Evolutionary conservation across 768 basidiomycete genomes (phyloP).

Genomic region (Candolleomyces aberdarensis): DNA sequence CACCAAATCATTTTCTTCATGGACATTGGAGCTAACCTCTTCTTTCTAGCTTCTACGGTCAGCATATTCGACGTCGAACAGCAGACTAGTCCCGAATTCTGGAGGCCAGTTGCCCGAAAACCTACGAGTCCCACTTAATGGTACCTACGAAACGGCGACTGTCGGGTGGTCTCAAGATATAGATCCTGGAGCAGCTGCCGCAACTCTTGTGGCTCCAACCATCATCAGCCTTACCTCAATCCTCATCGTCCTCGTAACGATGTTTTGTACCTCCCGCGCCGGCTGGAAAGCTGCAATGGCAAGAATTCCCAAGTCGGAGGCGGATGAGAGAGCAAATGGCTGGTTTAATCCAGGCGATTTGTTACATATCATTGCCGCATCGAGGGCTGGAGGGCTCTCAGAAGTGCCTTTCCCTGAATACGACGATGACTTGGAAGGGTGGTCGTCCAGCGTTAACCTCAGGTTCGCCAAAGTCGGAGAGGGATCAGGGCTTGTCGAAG

Average conservation of each 20-base stretch:
- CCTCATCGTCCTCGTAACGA: constrained; percentile 11
- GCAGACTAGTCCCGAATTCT: constrained; percentile 12
- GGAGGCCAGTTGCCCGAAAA: constrained; percentile 12
- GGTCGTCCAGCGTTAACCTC: background rate
- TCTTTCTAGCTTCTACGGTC: constrained; percentile 17
- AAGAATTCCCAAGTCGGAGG: background rate
- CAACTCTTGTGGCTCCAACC: constrained; percentile 18
- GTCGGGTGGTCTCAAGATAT: constrained; percentile 19
- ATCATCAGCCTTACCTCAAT: constrained; percentile 16
- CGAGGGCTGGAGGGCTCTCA: background rate
- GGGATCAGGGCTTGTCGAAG: background rate
- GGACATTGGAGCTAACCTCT: background rate
- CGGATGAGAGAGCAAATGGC: background rate
- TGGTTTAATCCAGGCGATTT: background rate
- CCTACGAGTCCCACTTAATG: constrained; percentile 15
- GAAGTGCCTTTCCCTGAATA: background rate
- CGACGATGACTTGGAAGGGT: background rate
- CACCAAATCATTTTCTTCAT: background rate
- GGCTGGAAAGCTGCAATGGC: background rate
- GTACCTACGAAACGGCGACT: constrained; percentile 16
- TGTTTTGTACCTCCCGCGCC: background rate
- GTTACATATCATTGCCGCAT: background rate
- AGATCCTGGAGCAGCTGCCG: constrained; percentile 10
- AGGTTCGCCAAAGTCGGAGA: background rate
- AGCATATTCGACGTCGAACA: constrained; percentile 15